Evolutionary conservation across 2,329 filamentous ascomycete species (phyloP).

Genomic region (Ophiostoma novo-ulmi): DNA sequence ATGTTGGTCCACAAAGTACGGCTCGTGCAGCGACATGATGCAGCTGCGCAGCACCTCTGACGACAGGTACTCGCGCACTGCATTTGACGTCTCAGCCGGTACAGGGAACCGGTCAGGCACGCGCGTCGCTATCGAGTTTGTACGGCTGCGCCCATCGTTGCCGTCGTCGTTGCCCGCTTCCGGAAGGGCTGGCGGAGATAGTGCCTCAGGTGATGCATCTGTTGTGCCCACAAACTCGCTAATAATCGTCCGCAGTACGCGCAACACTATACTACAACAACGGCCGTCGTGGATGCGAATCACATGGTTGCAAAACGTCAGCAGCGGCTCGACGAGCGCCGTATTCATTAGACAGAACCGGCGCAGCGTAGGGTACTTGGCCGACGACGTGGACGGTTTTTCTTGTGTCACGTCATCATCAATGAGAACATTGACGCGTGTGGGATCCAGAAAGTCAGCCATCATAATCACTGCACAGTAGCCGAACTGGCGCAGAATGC

Average conservation of each 20-base stretch:
- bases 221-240: slow-evolving; percentile 58
- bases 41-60: slow-evolving; percentile 84
- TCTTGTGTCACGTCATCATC: neutral
- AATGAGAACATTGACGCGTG: slow-evolving; percentile 49
- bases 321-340: slow-evolving; percentile 75
- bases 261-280: slow-evolving; percentile 78
- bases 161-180: slow-evolving; percentile 15
- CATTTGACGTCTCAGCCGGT: slow-evolving; percentile 51
- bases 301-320: slow-evolving; percentile 86
- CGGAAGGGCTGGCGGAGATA: slow-evolving; percentile 13
- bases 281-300: slow-evolving; percentile 85
- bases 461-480: slow-evolving; percentile 91
- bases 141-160: neutral
- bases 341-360: slow-evolving; percentile 77
- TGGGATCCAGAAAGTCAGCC: slow-evolving; percentile 78
- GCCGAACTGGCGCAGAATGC: slow-evolving; percentile 85
- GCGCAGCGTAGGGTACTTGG: slow-evolving; percentile 57
- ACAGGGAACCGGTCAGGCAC: slow-evolving; percentile 39
- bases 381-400: slow-evolving; percentile 15
- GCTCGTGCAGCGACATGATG: slow-evolving; percentile 85
- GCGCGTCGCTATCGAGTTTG: slow-evolving; percentile 22
- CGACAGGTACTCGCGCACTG: slow-evolving; percentile 83
- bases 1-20: slow-evolving; percentile 94
- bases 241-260: slow-evolving; percentile 79
- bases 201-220: neutral